phyloP scores from a whole-genome alignment of 805 yeast genomes.

The Suhomyces canberraensis region DNA sequence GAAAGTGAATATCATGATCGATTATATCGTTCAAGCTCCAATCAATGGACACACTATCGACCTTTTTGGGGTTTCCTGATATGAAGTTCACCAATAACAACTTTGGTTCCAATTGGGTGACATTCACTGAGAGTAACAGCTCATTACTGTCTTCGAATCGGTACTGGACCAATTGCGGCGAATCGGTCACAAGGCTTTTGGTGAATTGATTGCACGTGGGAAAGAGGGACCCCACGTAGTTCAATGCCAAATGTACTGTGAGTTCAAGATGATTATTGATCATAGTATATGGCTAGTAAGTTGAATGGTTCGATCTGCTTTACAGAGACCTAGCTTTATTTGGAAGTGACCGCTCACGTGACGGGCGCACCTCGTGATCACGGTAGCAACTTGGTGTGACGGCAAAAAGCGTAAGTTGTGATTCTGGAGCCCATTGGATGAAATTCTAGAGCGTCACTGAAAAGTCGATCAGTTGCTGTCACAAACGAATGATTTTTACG shows the following conservation, averaged over 20 bases:
- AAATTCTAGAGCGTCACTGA: too few relatives aligned
- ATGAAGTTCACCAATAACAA: conserved; percentile 11
- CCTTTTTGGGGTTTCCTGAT: conserved; percentile 7
- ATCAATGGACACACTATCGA: conserved; percentile 20
- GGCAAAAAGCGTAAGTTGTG: too few relatives aligned
- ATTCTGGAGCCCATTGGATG: too few relatives aligned
- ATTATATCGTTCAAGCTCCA: conserved; percentile 18
- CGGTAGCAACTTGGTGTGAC: too few relatives aligned
- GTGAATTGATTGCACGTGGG: conserved; percentile 8
- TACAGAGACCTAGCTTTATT: too few relatives aligned
- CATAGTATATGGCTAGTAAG: too few relatives aligned
- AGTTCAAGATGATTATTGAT: conserved; percentile 21
- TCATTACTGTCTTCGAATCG: conserved; percentile 8
- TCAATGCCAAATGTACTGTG: conserved; percentile 17
- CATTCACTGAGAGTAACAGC: conserved; percentile 6
- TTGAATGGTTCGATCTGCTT: too few relatives aligned
- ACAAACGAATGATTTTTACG: too few relatives aligned
- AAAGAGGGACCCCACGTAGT: conserved; percentile 16
- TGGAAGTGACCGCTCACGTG: too few relatives aligned
- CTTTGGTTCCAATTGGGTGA: conserved; percentile 9
- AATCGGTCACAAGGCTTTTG: conserved; percentile 4
- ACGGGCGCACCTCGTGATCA: too few relatives aligned
- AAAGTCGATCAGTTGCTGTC: too few relatives aligned
- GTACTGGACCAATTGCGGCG: conserved; percentile 12
- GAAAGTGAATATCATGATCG: conserved; percentile 17